phyloP scores from a whole-genome alignment of 2,329 filamentous ascomycete genomes.

The Colletotrichum costaricense region DNA sequence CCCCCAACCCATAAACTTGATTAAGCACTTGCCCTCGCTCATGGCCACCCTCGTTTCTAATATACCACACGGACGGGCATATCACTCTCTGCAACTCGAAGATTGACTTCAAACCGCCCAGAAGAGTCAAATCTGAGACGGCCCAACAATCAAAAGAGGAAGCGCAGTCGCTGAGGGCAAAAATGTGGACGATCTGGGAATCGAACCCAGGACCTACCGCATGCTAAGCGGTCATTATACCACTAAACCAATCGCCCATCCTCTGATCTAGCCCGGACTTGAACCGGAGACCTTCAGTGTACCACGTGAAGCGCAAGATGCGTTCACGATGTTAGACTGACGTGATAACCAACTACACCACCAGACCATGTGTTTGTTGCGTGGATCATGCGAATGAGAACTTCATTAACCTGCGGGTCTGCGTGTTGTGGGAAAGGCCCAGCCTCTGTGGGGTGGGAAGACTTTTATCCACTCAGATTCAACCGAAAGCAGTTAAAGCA shows the following conservation, averaged over 20 bases:
- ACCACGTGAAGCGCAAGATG: background rate
- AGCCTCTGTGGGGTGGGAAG: background rate
- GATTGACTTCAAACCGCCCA: too few species aligned
- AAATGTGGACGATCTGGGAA: conserved; percentile 13
- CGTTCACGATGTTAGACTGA: conserved; percentile 54
- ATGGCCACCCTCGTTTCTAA: too few species aligned
- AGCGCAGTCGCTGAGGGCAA: background rate
- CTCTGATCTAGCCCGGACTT: conserved; percentile 8
- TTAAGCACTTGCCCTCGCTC: too few species aligned
- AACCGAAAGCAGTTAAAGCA: background rate
- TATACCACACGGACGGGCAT: too few species aligned
- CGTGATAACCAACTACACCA: conserved; percentile 60
- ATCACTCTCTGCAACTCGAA: too few species aligned
- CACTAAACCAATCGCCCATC: conserved; percentile 13
- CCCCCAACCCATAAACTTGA: too few species aligned
- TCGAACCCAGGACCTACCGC: conserved; percentile 19
- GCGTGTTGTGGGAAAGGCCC: background rate
- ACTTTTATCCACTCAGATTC: background rate
- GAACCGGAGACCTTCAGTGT: conserved; percentile 12
- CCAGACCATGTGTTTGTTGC: conserved; percentile 41
- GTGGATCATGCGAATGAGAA: background rate
- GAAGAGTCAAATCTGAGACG: too few species aligned
- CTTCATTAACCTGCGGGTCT: background rate
- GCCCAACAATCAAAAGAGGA: background rate
- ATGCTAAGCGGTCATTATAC: conserved; percentile 24